Evolutionary conservation across 768 basidiomycete species (phyloP).

Genomic region (Tylopilus rubrobrunneus): DNA sequence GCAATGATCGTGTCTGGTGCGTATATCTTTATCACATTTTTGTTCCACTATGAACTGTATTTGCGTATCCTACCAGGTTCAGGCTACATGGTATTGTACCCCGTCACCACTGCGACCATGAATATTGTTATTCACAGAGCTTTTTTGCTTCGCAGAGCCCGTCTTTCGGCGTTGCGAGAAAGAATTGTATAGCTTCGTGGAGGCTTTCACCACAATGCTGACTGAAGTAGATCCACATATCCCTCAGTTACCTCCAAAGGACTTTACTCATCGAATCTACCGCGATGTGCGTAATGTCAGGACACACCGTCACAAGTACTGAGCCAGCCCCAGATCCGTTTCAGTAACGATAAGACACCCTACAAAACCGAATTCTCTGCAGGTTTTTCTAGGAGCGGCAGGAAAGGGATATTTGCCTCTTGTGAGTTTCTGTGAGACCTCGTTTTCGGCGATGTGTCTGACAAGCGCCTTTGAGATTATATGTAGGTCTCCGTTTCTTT

Average conservation of each 20-base stretch:
- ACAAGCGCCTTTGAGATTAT: constrained; percentile 22
- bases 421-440: constrained; percentile 48
- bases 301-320: constrained; percentile 1
- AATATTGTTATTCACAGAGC: neutral
- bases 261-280: constrained; percentile 90
- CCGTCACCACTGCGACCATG: neutral
- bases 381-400: constrained; percentile 82
- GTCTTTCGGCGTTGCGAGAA: constrained; percentile 59
- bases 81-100: constrained; percentile 59
- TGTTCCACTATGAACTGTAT: neutral
- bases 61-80: constrained; percentile 61
- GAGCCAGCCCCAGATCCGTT: constrained; percentile 56
- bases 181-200: constrained; percentile 86
- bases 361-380: constrained; percentile 85
- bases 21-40: constrained; percentile 6
- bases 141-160: constrained; percentile 17
- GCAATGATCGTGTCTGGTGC: constrained; percentile 84
- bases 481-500: constrained; percentile 7
- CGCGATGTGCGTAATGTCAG: constrained; percentile 56
- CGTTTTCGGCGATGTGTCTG: neutral
- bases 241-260: constrained; percentile 85
- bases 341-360: constrained; percentile 93
- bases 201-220: constrained; percentile 62
- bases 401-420: constrained; percentile 85
- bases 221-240: constrained; percentile 76